Evolutionary conservation across 176 grass and related monocot species (phyloP).

Genomic region (Rhynchospora tenuis): DNA sequence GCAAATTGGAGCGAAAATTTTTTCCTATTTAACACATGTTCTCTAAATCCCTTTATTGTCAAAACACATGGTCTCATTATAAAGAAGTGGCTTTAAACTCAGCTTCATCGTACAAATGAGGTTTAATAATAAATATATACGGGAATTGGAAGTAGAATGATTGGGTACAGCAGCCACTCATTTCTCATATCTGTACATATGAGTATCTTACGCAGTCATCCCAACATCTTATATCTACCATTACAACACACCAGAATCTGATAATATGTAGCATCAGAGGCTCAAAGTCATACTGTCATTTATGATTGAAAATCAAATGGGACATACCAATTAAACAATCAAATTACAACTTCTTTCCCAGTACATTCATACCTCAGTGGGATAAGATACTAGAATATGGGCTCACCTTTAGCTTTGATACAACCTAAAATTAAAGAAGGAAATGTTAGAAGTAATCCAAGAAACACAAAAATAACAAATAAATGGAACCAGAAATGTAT

Average conservation of each 20-base stretch:
- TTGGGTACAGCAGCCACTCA: background rate
- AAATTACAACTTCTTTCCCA: background rate
- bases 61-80: no score
- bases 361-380: constrained; percentile 23
- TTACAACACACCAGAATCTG: background rate
- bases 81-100: background rate
- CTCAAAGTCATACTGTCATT: background rate
- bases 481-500: constrained; percentile 14
- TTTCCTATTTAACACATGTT: background rate
- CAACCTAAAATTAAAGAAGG: constrained; percentile 39
- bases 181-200: background rate
- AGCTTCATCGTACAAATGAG: background rate
- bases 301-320: background rate
- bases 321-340: background rate
- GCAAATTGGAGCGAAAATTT: background rate
- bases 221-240: background rate
- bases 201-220: background rate
- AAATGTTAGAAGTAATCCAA: background rate
- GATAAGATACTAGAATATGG: constrained; percentile 12
- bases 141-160: background rate
- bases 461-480: constrained; percentile 25
- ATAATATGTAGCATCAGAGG: background rate
- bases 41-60: background rate
- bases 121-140: background rate
- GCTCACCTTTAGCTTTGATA: constrained; percentile 84